Base-by-base conservation (phyloP, 2,329 filamentous ascomycete genomes). In the Myriosclerotinia curreyana region DNA sequence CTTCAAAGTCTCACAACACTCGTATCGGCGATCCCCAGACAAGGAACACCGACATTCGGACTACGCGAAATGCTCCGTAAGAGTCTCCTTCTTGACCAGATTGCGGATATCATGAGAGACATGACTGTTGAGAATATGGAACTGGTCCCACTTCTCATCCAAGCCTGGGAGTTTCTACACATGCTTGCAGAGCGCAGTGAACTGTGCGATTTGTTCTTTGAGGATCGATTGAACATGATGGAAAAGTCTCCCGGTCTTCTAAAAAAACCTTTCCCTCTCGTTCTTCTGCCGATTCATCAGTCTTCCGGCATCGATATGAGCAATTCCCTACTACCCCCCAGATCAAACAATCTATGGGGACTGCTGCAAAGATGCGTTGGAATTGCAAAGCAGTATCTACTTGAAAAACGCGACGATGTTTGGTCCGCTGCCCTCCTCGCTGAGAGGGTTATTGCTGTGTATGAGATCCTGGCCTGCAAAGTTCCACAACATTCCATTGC, bases 251-350 rank as follows among this genome's bases (percentile, higher is more conserved):
- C 2, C 0, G 40, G 54, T 15, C 38, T 56, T 15, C 40, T 0
- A 2, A 12, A 14, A 1, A 14, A 44, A 14, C 17, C 20, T 1
- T 56, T 46, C 2, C 54, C 54, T 22, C 2, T 56, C 8, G 36
- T 22, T 2, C 54, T 56, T 2, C 40, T 56, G 14, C 40, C 54
- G 5, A 5, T 46, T 0, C 40, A 34, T 0, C 54, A 46, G 22
- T 12, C 14, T 0, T n/a, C 17, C 5, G 2, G 5, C 1, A 22
- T 6, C 12, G 11, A 46, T 14, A 40, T 3, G 12, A 14, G 2
- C 15, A n/a, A n/a, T n/a, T n/a, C n/a, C n/a, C n/a, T n/a, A n/a
- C n/a, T n/a, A n/a, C 15, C 38, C 4, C 38, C 38, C 12, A 11
- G 11, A 40, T 8, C 22, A 14, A 5, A 9, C 40, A 1, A 22